phyloP scores from a whole-genome alignment of 73 alveolate genomes.

The Tetrahymena malaccensis region DNA sequence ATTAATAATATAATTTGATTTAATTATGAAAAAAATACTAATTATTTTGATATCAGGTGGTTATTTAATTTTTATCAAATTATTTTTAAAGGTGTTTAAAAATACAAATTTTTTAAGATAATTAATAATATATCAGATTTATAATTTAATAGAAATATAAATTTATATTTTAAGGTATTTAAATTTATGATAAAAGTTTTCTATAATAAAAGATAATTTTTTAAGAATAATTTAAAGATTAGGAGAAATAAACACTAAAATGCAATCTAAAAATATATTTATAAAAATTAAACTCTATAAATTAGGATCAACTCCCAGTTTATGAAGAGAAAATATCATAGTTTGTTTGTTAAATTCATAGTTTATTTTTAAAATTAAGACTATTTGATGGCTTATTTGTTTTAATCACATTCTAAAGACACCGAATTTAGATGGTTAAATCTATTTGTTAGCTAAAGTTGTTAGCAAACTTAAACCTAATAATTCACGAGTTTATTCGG shows the following conservation, averaged over 20 bases:
- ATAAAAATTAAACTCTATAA: not conserved
- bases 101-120: no score
- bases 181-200: no score
- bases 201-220: no score
- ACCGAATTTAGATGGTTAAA: conserved; percentile 49
- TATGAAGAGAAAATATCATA: not conserved
- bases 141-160: no score
- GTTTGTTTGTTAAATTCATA: no score
- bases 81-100: no score
- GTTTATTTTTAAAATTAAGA: not conserved
- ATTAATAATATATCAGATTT: no score
- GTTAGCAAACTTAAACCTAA: conserved; percentile 65
- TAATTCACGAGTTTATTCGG: conserved; percentile 62
- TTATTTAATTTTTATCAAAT: no score
- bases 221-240: not conserved
- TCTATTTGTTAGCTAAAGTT: conserved; percentile 39
- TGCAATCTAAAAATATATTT: not conserved
- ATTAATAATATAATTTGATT: no score
- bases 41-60: no score
- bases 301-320: not conserved
- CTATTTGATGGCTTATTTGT: not conserved
- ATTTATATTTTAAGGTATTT: no score
- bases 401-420: conserved; percentile 66
- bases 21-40: no score
- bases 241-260: not conserved